Base-by-base conservation (phyloP, 768 basidiomycete genomes). In the Mycena maculata region DNA sequence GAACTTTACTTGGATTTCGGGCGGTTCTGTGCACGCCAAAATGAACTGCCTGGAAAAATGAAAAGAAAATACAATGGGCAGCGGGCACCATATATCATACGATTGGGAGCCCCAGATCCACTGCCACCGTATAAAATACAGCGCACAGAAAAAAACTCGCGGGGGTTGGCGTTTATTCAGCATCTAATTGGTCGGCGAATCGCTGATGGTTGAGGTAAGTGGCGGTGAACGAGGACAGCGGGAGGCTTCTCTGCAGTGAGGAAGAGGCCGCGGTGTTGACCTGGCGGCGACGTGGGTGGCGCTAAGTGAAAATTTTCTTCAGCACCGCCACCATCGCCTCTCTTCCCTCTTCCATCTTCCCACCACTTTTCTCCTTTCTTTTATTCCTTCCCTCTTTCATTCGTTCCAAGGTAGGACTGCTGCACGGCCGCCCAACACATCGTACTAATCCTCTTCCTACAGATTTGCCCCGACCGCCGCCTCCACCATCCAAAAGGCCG, bases 221-320 rank as follows among this genome's bases (percentile, higher is more conserved):
- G n/a, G n/a, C n/a, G n/a, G 15, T 8, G 41, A 5, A 20, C 16
- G 41, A 42, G 6, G 9, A 20, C 41, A 20, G 41, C 41, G 8
- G 15, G 7, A 18, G 8, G 6, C 15, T 42, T 42, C 41, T 42
- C 41, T 5, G 16, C 9, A 20, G n/a, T 9, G 44, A 45, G 44
- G 18, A 45, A 22, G 44, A 45, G 22, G 44, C 44, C 44, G 18
- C 44, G 20, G 44, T 9, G n/a, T n/a, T n/a, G n/a, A n/a, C n/a
- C n/a, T n/a, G 44, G n/a, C 44, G n/a, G 18, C 44, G 44, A 45
- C n/a, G 44, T 45, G 44, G 44, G 44, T 45, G 44, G 44, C 44
- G 44, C n/a, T n/a, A 45, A 45, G 44, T 45, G 44, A n/a, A 45
- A 45, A 22, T n/a, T 45, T 45, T 45, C n/a, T 4, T 18, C 44